Conservation (phyloP, 2,329 filamentous ascomycete genomes). For the Nemania diffusa region DNA sequence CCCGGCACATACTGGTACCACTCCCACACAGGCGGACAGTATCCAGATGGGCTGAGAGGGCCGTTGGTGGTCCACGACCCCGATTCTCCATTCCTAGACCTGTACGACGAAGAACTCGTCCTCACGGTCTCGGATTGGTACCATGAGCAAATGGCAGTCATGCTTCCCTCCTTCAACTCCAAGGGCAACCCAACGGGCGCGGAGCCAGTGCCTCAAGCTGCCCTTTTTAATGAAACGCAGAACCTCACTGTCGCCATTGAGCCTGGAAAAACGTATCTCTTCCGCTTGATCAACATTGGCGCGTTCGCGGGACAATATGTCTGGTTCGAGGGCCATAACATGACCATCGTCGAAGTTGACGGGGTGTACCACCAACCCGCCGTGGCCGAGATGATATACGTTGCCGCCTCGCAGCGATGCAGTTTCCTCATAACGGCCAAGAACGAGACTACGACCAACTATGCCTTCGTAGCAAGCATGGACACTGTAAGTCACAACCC, state of each 20-base stretch:
- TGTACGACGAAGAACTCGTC: constrained; percentile 71
- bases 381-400: constrained; percentile 71
- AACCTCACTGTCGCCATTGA: constrained; percentile 68
- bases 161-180: constrained; percentile 61
- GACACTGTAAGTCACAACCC: constrained; percentile 63
- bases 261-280: constrained; percentile 76
- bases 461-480: constrained; percentile 75
- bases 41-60: constrained; percentile 75
- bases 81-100: constrained; percentile 63
- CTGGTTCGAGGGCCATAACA: constrained; percentile 74
- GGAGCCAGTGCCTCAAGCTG: constrained; percentile 74
- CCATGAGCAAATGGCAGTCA: constrained; percentile 64
- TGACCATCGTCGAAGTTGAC: constrained; percentile 78
- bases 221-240: constrained; percentile 77
- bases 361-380: constrained; percentile 73
- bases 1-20: constrained; percentile 85
- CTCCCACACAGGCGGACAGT: constrained; percentile 73
- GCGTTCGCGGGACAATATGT: constrained; percentile 75
- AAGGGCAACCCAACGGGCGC: constrained; percentile 67
- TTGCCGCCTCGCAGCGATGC: constrained; percentile 74
- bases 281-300: constrained; percentile 78
- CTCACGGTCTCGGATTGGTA: constrained; percentile 78
- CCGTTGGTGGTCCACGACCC: constrained; percentile 73
- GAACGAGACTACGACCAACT: constrained; percentile 70
- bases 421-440: constrained; percentile 72